Evolutionary conservation across 768 basidiomycete genomes (phyloP), one percentile per base, ranked within the genome.

Genomic region (Kwoniella shandongensis): DNA sequence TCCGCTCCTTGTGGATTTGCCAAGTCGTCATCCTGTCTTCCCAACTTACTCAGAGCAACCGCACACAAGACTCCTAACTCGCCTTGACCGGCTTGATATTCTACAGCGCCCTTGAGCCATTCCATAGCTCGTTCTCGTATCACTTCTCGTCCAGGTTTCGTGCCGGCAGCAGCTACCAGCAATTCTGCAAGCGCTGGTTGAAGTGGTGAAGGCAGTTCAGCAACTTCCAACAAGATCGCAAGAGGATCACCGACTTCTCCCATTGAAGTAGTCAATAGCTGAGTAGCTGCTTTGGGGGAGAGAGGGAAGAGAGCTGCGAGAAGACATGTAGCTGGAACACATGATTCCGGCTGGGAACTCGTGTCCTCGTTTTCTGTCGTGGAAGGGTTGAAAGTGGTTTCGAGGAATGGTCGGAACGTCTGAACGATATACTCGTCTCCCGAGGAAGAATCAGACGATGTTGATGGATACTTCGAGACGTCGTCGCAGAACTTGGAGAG

Each of bases 11-110:
- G 44, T 2, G 23, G 39, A n/a, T 8, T 41, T 7, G 15, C 27
- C n/a, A 42, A 18, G 3, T 40, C 51, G 22, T 60, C 53, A 23
- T 52, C 64, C 4, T 61, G 87, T 58, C 83, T 82, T 13, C 83
- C 83, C 35, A 91, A 76, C 75, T 96, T 97, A 66, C 88, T 82
- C 6, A 92, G 80, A 6, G 89, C 87, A 29, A 88, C 84, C 2
- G 85, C 84, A 5, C 87, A 83, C 12, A 84, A 81, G 38, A 84
- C 85, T 26, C 82, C 83, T 23, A 88, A 69, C 18, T 85, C 80
- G 5, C 74, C 70, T 7, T 80, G 77, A 5, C n/a, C 39, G 15
- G 4, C 5, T 29, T 53, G 18, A 41, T 60, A 50, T 2, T 32
- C 81, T 26, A 84, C 81, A 39, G 83, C 82, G 12, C 75, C 75